Percentiles rank a stretch among this genome's conserved stretches.
These are phyloP conservation scores for Claviceps arundinis DNA, from an alignment of 2,329 filamentous ascomycete species.

Conservation along the genomic window DNA sequence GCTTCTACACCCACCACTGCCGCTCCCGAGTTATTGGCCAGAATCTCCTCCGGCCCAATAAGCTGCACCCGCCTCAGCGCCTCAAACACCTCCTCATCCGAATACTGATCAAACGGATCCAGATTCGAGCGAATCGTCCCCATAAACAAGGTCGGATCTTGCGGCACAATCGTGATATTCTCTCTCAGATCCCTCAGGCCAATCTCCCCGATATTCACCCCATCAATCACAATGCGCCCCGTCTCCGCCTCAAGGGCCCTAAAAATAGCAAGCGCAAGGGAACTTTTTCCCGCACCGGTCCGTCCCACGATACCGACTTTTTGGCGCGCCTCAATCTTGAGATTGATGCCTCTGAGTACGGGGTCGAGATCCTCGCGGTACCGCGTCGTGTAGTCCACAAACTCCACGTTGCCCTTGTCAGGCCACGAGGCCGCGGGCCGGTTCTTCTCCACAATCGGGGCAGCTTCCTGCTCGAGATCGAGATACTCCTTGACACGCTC, in stretches of 20 bases:
- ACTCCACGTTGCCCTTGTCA: conserved; percentile 71
- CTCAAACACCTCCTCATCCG: conserved; percentile 79
- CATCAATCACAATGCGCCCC: conserved; percentile 82
- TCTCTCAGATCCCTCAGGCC: conserved; percentile 88
- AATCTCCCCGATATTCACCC: conserved; percentile 78
- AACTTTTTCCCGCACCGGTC: conserved; percentile 94
- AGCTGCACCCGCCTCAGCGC: conserved; percentile 81
- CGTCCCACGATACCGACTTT: conserved; percentile 95
- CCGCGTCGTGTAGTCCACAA: conserved; percentile 75
- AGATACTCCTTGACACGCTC: conserved; percentile 96
- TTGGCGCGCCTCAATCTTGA: conserved; percentile 74
- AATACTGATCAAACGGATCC: conserved; percentile 81
- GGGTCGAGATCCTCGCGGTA: conserved; percentile 81
- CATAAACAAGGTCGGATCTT: conserved; percentile 89
- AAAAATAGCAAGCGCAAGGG: conserved; percentile 84
- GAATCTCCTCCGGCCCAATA: conserved; percentile 47
- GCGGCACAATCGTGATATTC: conserved; percentile 92
- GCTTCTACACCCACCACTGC: not conserved
- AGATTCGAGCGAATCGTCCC: conserved; percentile 87
- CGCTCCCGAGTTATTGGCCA: conserved; percentile 9
- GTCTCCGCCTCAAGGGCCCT: conserved; percentile 81
- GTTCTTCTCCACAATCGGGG: conserved; percentile 61
- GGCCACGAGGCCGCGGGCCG: conserved; percentile 76
- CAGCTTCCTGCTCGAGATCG: conserved; percentile 87
- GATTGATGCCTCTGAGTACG: conserved; percentile 70